Base-by-base conservation (phyloP, 257 asterid species). In the Verbascum thapsus region DNA sequence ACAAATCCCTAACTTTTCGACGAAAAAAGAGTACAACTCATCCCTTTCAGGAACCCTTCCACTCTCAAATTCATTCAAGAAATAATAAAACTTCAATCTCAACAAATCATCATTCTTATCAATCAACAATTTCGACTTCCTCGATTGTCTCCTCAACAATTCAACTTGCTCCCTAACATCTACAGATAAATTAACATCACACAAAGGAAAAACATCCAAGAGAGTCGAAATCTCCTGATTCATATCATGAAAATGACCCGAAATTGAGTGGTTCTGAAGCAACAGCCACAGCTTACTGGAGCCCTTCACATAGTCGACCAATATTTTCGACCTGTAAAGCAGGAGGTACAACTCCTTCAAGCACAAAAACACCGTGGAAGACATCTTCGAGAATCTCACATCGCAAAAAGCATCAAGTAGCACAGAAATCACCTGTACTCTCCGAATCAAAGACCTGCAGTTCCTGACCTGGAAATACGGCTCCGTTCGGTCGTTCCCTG, bases 281-380 rank as follows among this genome's bases (percentile, higher is more conserved):
- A 92, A 73, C 58, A 92, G 70, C 99, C 97, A 89, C 64, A 92
- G 61, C 74, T 83, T 92, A 77, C 96, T 83, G 26, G 96, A 85
- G 26, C 82, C 81, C 8, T 53, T 71, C 1, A 89, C 83, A 44
- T 85, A 85, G 69, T 90, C 97, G 52, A 92, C 85, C 80, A 94
- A 58, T 60, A 87, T 82, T 71, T 79, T 90, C 13, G 94, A 81
- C 79, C 99, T 76, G 81, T 86, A 83, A 56, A 92, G 89, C 78
- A 87, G 81, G 63, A 92, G 88, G 84, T 92, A 92, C 83, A 92
- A 74, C 81, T 92, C 97, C 79, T 89, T 87, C 71, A 92, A 83
- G 94, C 97, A 92, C 8, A 92, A 56, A 68, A 78, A 76, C 58
- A 71, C 78, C 0, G 94, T 79, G 10, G 77, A 76, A 48, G 80